These are phyloP conservation scores for Lichtheimia hyalospora DNA, from an alignment of 371 early-diverging fungal genomes.

Conservation along the genomic window DNA sequence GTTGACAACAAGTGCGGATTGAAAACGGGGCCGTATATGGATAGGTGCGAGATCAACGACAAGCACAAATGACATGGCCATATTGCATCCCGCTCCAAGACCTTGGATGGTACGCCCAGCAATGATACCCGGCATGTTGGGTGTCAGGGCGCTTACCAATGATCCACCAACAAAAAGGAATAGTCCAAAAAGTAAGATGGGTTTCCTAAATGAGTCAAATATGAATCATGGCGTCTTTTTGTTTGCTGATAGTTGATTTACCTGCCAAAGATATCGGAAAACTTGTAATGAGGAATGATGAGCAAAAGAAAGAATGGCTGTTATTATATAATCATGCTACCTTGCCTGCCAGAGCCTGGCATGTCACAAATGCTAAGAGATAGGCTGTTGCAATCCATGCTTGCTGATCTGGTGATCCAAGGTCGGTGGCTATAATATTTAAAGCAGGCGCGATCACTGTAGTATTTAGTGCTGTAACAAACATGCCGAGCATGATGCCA, in stretches of 20 bases:
- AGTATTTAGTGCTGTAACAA: constrained; percentile 75
- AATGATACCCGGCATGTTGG: constrained; percentile 60
- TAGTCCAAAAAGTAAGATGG: constrained; percentile 46
- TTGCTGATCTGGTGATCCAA: constrained; percentile 10
- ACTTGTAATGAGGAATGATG: constrained; percentile 7
- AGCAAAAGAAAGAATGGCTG: too few relatives aligned
- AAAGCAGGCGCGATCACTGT: constrained; percentile 69
- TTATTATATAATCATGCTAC: too few relatives aligned
- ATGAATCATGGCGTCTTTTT: too few relatives aligned
- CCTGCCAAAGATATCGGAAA: constrained; percentile 28
- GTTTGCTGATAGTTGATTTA: neutral
- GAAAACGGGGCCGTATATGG: constrained; percentile 66
- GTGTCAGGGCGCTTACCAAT: constrained; percentile 52
- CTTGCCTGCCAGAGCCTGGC: constrained; percentile 59
- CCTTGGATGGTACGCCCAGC: constrained; percentile 72
- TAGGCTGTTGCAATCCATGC: constrained; percentile 37
- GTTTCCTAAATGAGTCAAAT: constrained; percentile 30
- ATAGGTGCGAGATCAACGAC: constrained; percentile 74
- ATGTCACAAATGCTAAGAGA: constrained; percentile 54
- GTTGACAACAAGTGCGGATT: constrained; percentile 57
- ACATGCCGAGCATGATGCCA: constrained; percentile 54
- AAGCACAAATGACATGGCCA: constrained; percentile 70
- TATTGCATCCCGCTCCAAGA: constrained; percentile 72
- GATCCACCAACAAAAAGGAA: constrained; percentile 56
- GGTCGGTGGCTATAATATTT: constrained; percentile 18